phyloP scores from a whole-genome alignment of 2,329 filamentous ascomycete genomes.

The Pseudonectria foliicola region DNA sequence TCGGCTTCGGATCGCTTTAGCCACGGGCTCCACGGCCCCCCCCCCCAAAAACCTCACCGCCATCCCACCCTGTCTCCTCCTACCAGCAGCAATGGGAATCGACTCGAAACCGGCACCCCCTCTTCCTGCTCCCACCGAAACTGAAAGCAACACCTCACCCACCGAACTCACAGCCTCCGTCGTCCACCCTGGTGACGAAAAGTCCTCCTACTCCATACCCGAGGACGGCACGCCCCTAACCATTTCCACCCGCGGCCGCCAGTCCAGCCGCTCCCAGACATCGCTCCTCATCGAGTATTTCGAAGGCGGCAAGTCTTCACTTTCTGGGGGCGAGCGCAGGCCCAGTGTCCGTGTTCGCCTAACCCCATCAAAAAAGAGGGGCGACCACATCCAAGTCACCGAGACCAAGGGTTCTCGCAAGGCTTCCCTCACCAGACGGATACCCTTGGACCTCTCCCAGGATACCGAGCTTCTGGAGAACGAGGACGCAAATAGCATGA shows the following conservation, averaged over 20 bases:
- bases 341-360: slow-evolving; percentile 76
- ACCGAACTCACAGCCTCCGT: slow-evolving; percentile 58
- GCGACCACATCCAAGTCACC: slow-evolving; percentile 81
- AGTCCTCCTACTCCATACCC: slow-evolving; percentile 71
- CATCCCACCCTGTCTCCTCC: slow-evolving; percentile 5
- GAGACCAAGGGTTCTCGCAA: slow-evolving; percentile 69
- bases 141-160: slow-evolving; percentile 54
- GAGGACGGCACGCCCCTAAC: slow-evolving; percentile 89
- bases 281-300: slow-evolving; percentile 94
- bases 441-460: slow-evolving; percentile 41
- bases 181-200: slow-evolving; percentile 61
- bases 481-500: slow-evolving; percentile 60
- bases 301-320: slow-evolving; percentile 63
- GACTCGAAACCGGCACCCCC: slow-evolving; percentile 54
- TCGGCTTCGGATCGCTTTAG: too few relatives aligned
- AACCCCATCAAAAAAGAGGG: slow-evolving; percentile 66
- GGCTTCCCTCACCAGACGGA: slow-evolving; percentile 48
- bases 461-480: slow-evolving; percentile 37
- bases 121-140: slow-evolving; percentile 73
- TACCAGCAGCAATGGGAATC: slow-evolving; percentile 43
- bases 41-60: not conserved
- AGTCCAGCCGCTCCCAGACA: slow-evolving; percentile 65
- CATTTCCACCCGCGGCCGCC: slow-evolving; percentile 68
- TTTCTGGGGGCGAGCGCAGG: slow-evolving; percentile 55
- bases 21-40: slow-evolving; percentile 1